Base-by-base conservation (phyloP, 495 filamentous ascomycete genomes). In the Filosporella fistucella region DNA sequence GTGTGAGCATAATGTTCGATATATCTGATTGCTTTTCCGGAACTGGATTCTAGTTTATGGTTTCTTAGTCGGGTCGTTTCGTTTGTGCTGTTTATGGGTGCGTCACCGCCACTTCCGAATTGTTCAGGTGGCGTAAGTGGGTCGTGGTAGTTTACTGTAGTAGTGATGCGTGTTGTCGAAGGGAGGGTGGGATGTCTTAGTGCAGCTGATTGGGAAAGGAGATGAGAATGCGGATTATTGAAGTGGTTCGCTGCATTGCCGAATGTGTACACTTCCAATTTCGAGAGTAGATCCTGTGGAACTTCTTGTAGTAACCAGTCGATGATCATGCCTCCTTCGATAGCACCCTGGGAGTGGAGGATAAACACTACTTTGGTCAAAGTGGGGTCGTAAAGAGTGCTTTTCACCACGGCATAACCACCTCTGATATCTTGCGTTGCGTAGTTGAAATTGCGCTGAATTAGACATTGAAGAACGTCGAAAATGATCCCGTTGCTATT, bases 1-100 rank as follows among this genome's bases (percentile, higher is more conserved):
- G 75, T 73, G 59, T 91, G 88, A 13, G 80, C 84, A 62, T 94
- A 95, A 62, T 95, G 89, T 61, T 95, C 89, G 28, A 95, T 86
- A 46, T 91, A 72, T 1, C 76, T 67, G 40, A 93, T 80, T 30
- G 77, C 69, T 50, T 76, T 68, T 51, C 47, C 58, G 49, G 16
- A 48, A 53, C 33, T 44, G 22, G 29, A 38, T 30, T 53, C 20
- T 10, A 30, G 17, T 2, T 12, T 29, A 1, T 17, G 13, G 30
- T 30, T 18, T 45, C 24, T 47, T n/a, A n/a, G n/a, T 43, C 9
- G 56, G 54, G 54, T 22, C 56, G 49, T 18, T 24, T 41, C 10
- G 53, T 37, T 14, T 57, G 38, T 2, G 48, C 54, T 33, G 39
- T 43, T 35, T 12, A 5, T 3, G 5, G 12, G 24, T n/a, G 17